phyloP scores from a whole-genome alignment of 805 yeast genomes.

The Myxozyma sirexii region DNA sequence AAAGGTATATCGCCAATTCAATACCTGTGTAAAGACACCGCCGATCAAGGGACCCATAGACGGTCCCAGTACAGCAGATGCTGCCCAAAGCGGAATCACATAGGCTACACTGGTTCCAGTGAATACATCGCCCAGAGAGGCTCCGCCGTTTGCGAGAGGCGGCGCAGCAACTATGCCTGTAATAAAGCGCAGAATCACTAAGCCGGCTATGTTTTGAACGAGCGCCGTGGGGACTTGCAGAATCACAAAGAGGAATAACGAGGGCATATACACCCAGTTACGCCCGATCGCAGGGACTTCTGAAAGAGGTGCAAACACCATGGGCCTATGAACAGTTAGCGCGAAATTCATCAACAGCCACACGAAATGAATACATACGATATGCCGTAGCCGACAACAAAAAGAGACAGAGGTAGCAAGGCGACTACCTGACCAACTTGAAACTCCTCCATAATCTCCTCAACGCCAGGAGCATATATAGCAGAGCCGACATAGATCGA shows the following conservation, averaged over 20 bases:
- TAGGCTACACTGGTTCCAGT: slow-evolving; percentile 49
- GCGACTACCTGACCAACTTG: slow-evolving; percentile 51
- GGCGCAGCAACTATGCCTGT: slow-evolving; percentile 64
- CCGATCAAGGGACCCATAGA: slow-evolving; percentile 60
- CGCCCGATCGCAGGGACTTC: slow-evolving; percentile 60
- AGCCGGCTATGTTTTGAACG: slow-evolving; percentile 52
- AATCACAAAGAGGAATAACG: slow-evolving; percentile 52
- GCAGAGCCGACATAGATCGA: slow-evolving; percentile 62
- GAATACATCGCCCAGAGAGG: slow-evolving; percentile 30
- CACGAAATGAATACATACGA: neutral
- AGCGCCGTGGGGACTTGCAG: slow-evolving; percentile 61
- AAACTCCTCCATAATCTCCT: slow-evolving; percentile 51
- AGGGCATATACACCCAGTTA: slow-evolving; percentile 51
- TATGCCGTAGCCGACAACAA: slow-evolving; percentile 62
- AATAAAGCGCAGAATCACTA: slow-evolving; percentile 54
- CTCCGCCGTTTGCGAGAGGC: slow-evolving; percentile 60
- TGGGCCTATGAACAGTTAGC: slow-evolving; percentile 51
- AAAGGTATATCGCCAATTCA: slow-evolving; percentile 52
- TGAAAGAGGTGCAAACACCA: slow-evolving; percentile 60
- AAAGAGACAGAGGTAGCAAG: slow-evolving; percentile 55
- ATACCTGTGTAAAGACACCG: slow-evolving; percentile 48
- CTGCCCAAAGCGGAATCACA: slow-evolving; percentile 56
- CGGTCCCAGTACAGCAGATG: slow-evolving; percentile 58
- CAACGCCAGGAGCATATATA: slow-evolving; percentile 56
- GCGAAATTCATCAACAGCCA: no score